phyloP scores from a whole-genome alignment of 2,329 filamentous ascomycete species.

The Trematosphaeria pertusa region DNA sequence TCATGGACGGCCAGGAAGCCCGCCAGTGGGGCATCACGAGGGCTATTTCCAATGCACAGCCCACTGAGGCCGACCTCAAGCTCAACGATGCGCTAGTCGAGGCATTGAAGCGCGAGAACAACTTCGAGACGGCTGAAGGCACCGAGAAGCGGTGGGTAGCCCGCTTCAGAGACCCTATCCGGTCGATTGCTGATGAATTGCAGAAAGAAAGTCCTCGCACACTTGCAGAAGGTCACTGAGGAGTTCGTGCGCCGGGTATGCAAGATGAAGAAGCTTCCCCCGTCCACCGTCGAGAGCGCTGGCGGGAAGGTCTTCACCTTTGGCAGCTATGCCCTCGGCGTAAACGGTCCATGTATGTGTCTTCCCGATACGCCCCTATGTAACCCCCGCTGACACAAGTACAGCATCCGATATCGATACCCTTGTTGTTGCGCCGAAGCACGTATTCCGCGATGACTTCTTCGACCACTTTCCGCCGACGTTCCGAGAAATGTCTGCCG shows the following conservation, averaged over 20 bases:
- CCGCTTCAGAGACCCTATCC: background rate
- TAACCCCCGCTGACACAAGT: constrained; percentile 6
- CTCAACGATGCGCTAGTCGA: constrained; percentile 80
- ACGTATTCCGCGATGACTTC: constrained; percentile 88
- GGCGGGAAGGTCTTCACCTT: constrained; percentile 95
- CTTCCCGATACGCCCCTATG: background rate
- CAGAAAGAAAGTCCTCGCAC: constrained; percentile 75
- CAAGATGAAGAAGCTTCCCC: constrained; percentile 73
- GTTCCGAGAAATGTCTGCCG: constrained; percentile 76
- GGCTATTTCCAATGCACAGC: constrained; percentile 78
- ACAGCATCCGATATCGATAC: constrained; percentile 99
- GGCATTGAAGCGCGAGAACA: constrained; percentile 87
- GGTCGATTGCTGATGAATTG: constrained; percentile 20
- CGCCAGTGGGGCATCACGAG: constrained; percentile 75
- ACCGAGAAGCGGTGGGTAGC: constrained; percentile 75
- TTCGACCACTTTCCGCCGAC: constrained; percentile 87
- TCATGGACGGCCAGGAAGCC: constrained; percentile 43
- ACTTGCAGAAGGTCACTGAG: constrained; percentile 79
- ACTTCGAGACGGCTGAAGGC: constrained; percentile 84
- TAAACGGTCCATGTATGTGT: constrained; percentile 76
- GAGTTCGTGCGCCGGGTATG: constrained; percentile 88
- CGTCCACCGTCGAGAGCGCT: constrained; percentile 79
- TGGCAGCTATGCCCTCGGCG: constrained; percentile 92
- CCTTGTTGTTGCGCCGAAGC: constrained; percentile 87
- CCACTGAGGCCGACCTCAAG: constrained; percentile 77